Base-by-base conservation (phyloP, 2,329 filamentous ascomycete genomes). In the Rhynchosporium graminicola region DNA sequence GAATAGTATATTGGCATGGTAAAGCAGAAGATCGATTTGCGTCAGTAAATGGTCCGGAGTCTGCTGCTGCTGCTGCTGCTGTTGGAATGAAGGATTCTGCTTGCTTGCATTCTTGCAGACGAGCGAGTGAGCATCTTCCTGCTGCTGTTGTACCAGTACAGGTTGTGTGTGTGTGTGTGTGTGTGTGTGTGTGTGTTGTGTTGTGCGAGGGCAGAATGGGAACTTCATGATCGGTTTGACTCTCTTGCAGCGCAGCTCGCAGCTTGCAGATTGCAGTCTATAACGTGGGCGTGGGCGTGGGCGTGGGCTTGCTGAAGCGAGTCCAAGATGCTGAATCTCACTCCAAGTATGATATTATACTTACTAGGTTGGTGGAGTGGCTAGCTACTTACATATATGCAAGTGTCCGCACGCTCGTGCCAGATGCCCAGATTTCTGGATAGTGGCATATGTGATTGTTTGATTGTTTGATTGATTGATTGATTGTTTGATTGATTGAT, bases 351-450 rank as follows among this genome's bases (percentile, higher is more conserved):
- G 28, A 29, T 36, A 51, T 36, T 36, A 50, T 56, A 48, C 38
- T 10, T 36, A 50, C 40, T 48, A 52, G 40, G 51, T 55, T 63
- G 51, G 43, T 48, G 46, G 40, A 45, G 56, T 63, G 51, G 43
- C 33, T 36, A 36, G 6, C 33, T 36, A 36, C 33, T 10, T 36
- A 36, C 33, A 6, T 10, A 43, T 55, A 62, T 57, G 57, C 59
- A 56, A 50, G 38, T 56, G 48, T 55, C 62, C 61, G 48, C 42
- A 12, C 38, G 47, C 63, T 59, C 59, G 43, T 60, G 59, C 56
- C 51, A 63, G 62, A 67, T 57, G 43, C 40, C 59, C 56, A 64
- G 62, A 63, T 62, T 65, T 45, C 56, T 20, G 26, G 52, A 36
- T 29, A 28, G 38, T 48, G 46, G 42, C 48, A 51, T 60, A 47